Conservation (phyloP, 352 stramenopile species). For the Plasmopara viticola region DNA sequence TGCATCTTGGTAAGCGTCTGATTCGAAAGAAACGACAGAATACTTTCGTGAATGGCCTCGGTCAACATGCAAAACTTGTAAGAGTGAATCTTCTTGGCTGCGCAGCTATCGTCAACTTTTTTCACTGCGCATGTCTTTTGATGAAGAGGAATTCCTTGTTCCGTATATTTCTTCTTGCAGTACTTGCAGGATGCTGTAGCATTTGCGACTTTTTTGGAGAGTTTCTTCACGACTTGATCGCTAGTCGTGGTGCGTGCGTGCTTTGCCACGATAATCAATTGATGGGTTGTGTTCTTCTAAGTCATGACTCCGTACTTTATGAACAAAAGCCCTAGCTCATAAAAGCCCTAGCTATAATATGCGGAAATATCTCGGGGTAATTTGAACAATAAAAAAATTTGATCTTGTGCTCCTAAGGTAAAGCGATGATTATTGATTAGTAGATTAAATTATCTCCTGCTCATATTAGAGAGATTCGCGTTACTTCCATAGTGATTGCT, state of each 20-base stretch:
- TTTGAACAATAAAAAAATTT: too few relatives aligned
- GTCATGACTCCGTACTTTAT: too few relatives aligned
- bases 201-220: slow-evolving; percentile 5
- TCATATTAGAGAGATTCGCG: too few relatives aligned
- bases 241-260: neutral
- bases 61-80: slow-evolving; percentile 19
- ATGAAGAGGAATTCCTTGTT: slow-evolving; percentile 14
- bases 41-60: slow-evolving; percentile 8
- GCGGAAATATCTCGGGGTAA: too few relatives aligned
- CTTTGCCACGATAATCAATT: neutral
- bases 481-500: too few relatives aligned
- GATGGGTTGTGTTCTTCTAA: too few relatives aligned
- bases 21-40: slow-evolving; percentile 20
- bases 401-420: too few relatives aligned
- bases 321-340: too few relatives aligned
- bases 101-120: too few relatives aligned
- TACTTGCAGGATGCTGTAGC: slow-evolving; percentile 8
- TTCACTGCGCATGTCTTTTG: slow-evolving; percentile 9
- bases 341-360: too few relatives aligned
- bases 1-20: slow-evolving; percentile 30
- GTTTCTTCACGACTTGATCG: neutral
- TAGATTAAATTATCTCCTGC: too few relatives aligned
- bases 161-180: slow-evolving; percentile 14
- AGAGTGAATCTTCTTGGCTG: slow-evolving; percentile 1
- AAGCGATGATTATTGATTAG: too few relatives aligned